Conservation (phyloP, 345 rosid species). For the Firmiana major region DNA sequence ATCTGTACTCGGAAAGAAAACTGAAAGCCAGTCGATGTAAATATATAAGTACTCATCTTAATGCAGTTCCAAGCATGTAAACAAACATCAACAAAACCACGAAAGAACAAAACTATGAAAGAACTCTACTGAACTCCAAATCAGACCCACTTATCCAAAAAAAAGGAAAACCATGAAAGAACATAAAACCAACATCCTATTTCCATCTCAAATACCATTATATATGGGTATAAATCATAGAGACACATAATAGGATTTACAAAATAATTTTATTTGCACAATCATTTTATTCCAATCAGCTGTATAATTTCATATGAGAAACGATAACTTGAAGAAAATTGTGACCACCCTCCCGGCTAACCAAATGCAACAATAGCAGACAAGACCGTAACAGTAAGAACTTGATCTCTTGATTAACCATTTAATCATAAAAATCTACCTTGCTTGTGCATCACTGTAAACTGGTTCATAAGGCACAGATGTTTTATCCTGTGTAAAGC, state of each 20-base stretch:
- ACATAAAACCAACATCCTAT: not conserved
- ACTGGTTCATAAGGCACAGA: constrained; percentile 80
- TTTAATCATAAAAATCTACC: constrained; percentile 37
- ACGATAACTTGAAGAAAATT: not conserved
- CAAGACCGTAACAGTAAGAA: not conserved
- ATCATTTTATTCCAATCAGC: not conserved
- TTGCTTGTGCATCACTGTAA: constrained; percentile 84
- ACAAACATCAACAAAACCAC: not conserved
- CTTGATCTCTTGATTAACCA: not conserved
- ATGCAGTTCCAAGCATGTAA: not conserved
- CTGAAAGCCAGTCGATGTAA: constrained; percentile 37
- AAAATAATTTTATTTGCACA: not conserved
- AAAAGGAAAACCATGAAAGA: not conserved
- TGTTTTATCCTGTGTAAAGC: constrained; percentile 65
- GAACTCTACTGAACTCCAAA: too few relatives aligned
- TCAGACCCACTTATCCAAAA: not conserved
- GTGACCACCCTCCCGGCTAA: not conserved
- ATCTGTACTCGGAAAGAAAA: constrained; percentile 77
- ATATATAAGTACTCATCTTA: not conserved
- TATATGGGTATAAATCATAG: not conserved
- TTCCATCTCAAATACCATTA: not conserved
- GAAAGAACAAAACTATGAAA: not conserved
- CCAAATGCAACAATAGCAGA: not conserved
- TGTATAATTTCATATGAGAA: not conserved
- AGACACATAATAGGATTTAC: not conserved